Percentiles rank a stretch among this genome's conserved stretches.
These are phyloP conservation scores for Penicillium sp. DNA, from an alignment of 2,329 filamentous ascomycete genomes.

Conservation along the genomic window DNA sequence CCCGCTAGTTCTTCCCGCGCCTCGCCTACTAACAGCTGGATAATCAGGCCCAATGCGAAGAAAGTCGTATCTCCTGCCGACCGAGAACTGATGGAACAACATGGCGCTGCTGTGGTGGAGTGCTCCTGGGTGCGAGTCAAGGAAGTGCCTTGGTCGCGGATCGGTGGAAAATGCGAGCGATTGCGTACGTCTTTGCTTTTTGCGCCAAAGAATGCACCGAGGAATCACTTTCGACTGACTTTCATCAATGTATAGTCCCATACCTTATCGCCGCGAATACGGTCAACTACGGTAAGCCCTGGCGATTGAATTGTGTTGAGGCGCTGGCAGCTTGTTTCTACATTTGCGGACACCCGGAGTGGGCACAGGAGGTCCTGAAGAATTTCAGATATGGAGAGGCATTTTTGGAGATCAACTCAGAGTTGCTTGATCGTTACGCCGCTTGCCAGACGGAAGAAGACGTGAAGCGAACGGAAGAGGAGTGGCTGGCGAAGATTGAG, in stretches of 20 bases:
- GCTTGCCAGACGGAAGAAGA: slow-evolving; percentile 80
- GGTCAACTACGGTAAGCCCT: slow-evolving; percentile 96
- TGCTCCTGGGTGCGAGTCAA: slow-evolving; percentile 93
- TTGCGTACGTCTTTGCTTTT: slow-evolving; percentile 55
- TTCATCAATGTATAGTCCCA: slow-evolving; percentile 60
- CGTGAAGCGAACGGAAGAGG: slow-evolving; percentile 82
- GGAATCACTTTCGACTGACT: slow-evolving; percentile 6
- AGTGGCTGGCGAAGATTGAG: slow-evolving; percentile 89
- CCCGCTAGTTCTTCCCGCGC: slow-evolving; percentile 1
- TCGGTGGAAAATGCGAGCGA: slow-evolving; percentile 91
- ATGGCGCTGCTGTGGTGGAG: slow-evolving; percentile 94
- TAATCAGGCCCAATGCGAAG: slow-evolving; percentile 78
- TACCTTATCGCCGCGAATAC: slow-evolving; percentile 96
- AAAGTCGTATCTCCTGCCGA: slow-evolving; percentile 83
- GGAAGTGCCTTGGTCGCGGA: slow-evolving; percentile 88
- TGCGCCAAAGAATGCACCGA: neutral
- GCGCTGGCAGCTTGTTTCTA: slow-evolving; percentile 90
- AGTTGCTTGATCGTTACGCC: slow-evolving; percentile 81
- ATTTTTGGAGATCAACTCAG: slow-evolving; percentile 89
- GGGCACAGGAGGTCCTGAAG: slow-evolving; percentile 82
- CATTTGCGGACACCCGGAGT: slow-evolving; percentile 90
- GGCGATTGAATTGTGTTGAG: slow-evolving; percentile 94
- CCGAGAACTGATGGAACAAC: slow-evolving; percentile 78
- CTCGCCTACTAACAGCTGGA: slow-evolving; percentile 11
- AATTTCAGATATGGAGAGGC: slow-evolving; percentile 88